Evolutionary conservation across 2,329 filamentous ascomycete species (phyloP), one percentile per base, ranked within the genome.

Genomic region (Ascochyta pisi): DNA sequence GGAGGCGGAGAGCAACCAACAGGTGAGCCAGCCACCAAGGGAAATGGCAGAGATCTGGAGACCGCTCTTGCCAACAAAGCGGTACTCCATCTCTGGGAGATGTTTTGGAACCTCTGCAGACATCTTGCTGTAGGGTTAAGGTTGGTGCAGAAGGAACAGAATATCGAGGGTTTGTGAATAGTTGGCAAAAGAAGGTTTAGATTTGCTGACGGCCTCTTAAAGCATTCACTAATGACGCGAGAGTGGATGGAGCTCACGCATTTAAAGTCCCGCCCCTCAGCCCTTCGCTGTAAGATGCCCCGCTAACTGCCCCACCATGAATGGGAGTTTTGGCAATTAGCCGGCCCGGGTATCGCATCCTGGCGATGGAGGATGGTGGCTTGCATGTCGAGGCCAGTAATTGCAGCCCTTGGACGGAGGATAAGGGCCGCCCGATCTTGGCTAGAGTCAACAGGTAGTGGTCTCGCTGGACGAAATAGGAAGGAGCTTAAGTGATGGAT

Each of bases 31-130:
- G 51, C 77, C 77, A 29, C 79, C 89, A 3, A 92, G 80, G 2
- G 87, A 88, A 60, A 92, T 88, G 41, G 86, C 83, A 26, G 89
- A 92, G 31, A 92, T 88, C 73, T 91, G 86, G 16, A 92, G 82
- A 50, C 89, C 89, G 15, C 87, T 89, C 35, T 83, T 84, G 67
- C 89, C 89, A 7, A 91, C 82, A 76, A 86, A 86, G 64, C 89
- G 86, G 76, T 91, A 91, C 67, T 88, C 81, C 89, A 90, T 91
- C 58, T 79, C 76, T 3, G 78, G 75, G 8, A 78, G 62, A 27
- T 69, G 61, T 34, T 57, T 50, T 22, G 63, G 63, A 22, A 45
- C 49, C 59, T 60, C 52, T 23, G 54, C 12, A 39, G 53, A 47
- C 53, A 46, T 55, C 9, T 51, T 55, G 58, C 19, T 45, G 22